Conservation (phyloP, 164 flowering plant genomes). For the Protea cynaroides region DNA sequence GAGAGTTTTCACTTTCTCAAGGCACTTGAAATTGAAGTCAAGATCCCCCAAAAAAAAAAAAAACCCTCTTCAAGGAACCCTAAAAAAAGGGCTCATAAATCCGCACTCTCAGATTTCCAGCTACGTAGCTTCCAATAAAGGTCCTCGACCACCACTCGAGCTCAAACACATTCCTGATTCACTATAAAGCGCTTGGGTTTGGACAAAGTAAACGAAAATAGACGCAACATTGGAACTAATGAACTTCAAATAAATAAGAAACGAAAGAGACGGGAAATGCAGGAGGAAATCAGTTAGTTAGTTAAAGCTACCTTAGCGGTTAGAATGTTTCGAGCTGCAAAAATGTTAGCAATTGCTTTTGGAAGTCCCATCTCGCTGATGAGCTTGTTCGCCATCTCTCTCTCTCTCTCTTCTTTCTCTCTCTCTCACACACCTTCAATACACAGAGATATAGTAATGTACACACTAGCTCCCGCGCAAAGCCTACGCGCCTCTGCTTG, state of each 20-base stretch:
- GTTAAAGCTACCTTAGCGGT: conserved; percentile 58
- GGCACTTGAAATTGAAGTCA: too few species aligned
- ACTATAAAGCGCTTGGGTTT: not conserved
- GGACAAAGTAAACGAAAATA: not conserved
- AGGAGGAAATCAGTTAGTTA: not conserved
- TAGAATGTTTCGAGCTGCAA: conserved; percentile 66
- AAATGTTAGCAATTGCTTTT: conserved; percentile 50
- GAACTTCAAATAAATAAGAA: not conserved
- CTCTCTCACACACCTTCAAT: too few species aligned
- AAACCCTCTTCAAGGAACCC: too few species aligned
- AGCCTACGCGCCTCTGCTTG: too few species aligned
- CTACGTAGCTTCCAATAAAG: too few species aligned
- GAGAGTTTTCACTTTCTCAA: too few species aligned
- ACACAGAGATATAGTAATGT: too few species aligned
- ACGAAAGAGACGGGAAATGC: not conserved
- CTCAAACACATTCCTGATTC: too few species aligned
- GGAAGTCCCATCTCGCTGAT: conserved; percentile 68
- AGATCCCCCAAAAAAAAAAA: too few species aligned
- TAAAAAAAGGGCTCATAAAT: too few species aligned
- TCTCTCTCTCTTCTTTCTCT: not conserved
- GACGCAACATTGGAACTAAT: not conserved
- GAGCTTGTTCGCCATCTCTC: conserved; percentile 64
- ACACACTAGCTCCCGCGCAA: conserved; percentile 1
- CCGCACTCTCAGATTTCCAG: too few species aligned
- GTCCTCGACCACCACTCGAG: too few species aligned